Evolutionary conservation across 1,139 yeast species (phyloP).

Genomic region (Zygosaccharomyces pseudobailii): DNA sequence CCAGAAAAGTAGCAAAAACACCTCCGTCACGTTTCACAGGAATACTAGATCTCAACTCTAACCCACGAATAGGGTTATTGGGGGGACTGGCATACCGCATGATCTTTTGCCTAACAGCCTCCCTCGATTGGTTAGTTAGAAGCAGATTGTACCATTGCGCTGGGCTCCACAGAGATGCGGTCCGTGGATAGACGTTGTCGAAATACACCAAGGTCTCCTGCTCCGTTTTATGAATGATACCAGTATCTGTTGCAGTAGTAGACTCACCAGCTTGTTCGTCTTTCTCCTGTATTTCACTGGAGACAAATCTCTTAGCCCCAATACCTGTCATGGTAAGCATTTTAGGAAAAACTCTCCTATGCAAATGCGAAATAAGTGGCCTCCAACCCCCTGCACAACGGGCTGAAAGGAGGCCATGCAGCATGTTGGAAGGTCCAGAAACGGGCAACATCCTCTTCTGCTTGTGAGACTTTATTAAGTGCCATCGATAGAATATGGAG

Average conservation of each 20-base stretch:
- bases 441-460: not conserved
- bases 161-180: constrained; percentile 38
- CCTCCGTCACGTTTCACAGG: constrained; percentile 86
- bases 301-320: constrained; percentile 26
- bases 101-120: constrained; percentile 38
- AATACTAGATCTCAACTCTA: constrained; percentile 48
- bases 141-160: constrained; percentile 37
- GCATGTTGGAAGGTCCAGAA: not conserved
- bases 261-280: constrained; percentile 48
- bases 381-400: not conserved
- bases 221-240: constrained; percentile 49
- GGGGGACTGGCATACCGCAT: constrained; percentile 40
- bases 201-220: constrained; percentile 54
- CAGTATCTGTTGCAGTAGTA: constrained; percentile 49
- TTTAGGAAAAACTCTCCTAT: not conserved
- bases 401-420: not conserved
- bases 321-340: not conserved
- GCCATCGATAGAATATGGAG: not conserved
- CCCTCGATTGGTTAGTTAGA: constrained; percentile 34
- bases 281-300: constrained; percentile 38
- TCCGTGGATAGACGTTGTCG: constrained; percentile 47
- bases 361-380: not conserved
- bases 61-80: constrained; percentile 39
- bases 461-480: not conserved
- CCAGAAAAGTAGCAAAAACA: constrained; percentile 73